Evolutionary conservation across 2,329 filamentous ascomycete genomes (phyloP), one percentile per base, ranked within the genome.

Genomic region (Aspergillus novofumigatus): DNA sequence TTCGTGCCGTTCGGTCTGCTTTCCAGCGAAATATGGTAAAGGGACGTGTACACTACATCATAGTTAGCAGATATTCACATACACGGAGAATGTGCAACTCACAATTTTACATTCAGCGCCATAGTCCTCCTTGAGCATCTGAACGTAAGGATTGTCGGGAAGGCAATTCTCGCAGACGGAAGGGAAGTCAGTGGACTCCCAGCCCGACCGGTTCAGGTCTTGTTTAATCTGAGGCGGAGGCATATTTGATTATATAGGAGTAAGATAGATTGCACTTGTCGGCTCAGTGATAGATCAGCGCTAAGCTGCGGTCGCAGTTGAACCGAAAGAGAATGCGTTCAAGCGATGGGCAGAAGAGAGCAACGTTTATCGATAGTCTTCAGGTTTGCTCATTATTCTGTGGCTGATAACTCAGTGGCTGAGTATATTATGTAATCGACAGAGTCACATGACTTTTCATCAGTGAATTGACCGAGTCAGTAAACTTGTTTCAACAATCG

Each of bases 91-190:
- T 21, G 29, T 28, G 25, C 32, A 11, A 67, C 70, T 59, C 67
- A 74, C 71, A 64, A 90, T 80, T 79, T 90, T 90, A 82, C 89
- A 91, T 77, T 92, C 89, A 56, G 89, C 90, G 67, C 92, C 94
- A 69, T 95, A 87, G 74, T 99, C 93, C 72, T 97, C 92, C 77
- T 99, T 99, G 59, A 99, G 82, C 92, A 99, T 97, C 77, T 97
- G 94, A 47, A 99, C 94, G 70, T 96, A 99, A 1, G 93, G 93
- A 68, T 97, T 97, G 60, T 96, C 92, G 17, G 93, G 92, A 2
- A 99, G 84, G 73, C 94, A 99, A 70, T 87, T 92, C 77, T 99
- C 94, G 80, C 85, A 80, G 17, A 79, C 77, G 2, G 78, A 80
- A 2, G 78, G 78, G 45, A 80, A 80, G 61, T 80, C 78, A 21